Base-by-base conservation (phyloP, 1,139 yeast species). In the Keqinozyma sinolaborantium region DNA sequence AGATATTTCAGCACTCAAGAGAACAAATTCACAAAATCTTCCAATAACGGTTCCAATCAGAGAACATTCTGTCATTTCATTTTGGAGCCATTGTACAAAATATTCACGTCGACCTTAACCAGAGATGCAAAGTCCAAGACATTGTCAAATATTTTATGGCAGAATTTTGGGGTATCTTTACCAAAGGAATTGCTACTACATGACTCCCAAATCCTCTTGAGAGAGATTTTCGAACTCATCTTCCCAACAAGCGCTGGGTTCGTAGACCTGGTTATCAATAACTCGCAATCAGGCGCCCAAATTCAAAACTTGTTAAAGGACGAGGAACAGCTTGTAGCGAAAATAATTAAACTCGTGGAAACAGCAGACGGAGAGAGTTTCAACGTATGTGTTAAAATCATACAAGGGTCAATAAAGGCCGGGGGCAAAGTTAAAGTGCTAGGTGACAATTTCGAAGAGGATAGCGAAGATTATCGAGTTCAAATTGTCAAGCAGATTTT, bases 51-150 rank as follows among this genome's bases (percentile, higher is more conserved):
- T 3, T 35, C 52, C 1, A 36, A 53, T 2, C 53, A 65, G 14
- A 58, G 87, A 34, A 59, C 90, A 0, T 90, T 90, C 53, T 73
- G 77, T 10, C 70, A 73, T 36, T 83, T 88, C 43, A 67, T 92
- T 7, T 60, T 88, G 12, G 79, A 76, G 13, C 98, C 98, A 0
- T 48, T 94, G 5, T 92, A 90, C 59, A 90, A 92, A 50, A 53
- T 90, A 4, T 62, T 81, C 30, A 69, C 87, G 0, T 71, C 77
- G 25, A 63, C 85, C 0, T 47, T 92, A 8, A 75, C 88, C 0
- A 61, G 74, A 23, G 76, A 76, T 19, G 58, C 73, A 1, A 55
- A 58, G 2, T 67, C 64, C 0, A 51, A 77, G 12, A 51, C 60
- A 7, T 44, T 69, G 14, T 30, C 60, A 5, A 42, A 44, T 3